A percentile compares a stretch with the other conserved stretches of the same genome.
phyloP scores from a whole-genome alignment of 1,284 basidiomycete genomes.

The Cutaneotrichosporon sp. region DNA sequence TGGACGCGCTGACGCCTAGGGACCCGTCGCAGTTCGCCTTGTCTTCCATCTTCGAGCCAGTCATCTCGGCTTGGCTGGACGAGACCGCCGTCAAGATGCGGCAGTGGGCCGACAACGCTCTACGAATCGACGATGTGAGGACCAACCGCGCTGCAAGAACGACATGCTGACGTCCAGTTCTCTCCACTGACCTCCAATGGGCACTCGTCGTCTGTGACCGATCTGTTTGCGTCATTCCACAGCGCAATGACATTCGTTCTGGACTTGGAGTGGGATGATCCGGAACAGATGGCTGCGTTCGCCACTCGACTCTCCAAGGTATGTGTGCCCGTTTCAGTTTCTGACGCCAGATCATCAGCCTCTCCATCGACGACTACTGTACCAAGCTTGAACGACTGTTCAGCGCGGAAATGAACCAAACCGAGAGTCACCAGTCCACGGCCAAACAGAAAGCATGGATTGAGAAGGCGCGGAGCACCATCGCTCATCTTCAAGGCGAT shows the following conservation, averaged over 20 bases:
- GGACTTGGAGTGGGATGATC: slow-evolving; percentile 88
- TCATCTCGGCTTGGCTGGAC: slow-evolving; percentile 86
- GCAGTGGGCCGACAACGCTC: slow-evolving; percentile 91
- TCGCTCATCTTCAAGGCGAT: slow-evolving; percentile 71
- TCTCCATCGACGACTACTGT: slow-evolving; percentile 91
- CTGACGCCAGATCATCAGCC: slow-evolving; percentile 73
- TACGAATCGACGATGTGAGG: slow-evolving; percentile 78
- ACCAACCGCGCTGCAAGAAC: too few species aligned
- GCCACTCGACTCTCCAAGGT: slow-evolving; percentile 85
- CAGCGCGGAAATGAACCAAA: slow-evolving; percentile 75
- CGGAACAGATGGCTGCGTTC: slow-evolving; percentile 85
- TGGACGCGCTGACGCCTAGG: slow-evolving; percentile 10
- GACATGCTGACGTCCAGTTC: slow-evolving; percentile 58
- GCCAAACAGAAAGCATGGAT: slow-evolving; percentile 80
- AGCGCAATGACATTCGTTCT: slow-evolving; percentile 87
- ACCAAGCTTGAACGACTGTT: slow-evolving; percentile 83
- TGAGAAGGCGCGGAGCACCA: slow-evolving; percentile 79
- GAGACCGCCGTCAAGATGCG: slow-evolving; percentile 86
- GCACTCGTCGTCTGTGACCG: slow-evolving; percentile 93
- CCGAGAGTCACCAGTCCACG: slow-evolving; percentile 56
- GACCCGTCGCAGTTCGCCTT: slow-evolving; percentile 61
- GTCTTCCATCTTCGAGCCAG: slow-evolving; percentile 78
- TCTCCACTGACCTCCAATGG: slow-evolving; percentile 78
- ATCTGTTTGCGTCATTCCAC: slow-evolving; percentile 90
- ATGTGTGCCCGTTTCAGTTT: neutral